Conservation (phyloP, 164 flowering plant genomes). For the Annona cherimola region DNA sequence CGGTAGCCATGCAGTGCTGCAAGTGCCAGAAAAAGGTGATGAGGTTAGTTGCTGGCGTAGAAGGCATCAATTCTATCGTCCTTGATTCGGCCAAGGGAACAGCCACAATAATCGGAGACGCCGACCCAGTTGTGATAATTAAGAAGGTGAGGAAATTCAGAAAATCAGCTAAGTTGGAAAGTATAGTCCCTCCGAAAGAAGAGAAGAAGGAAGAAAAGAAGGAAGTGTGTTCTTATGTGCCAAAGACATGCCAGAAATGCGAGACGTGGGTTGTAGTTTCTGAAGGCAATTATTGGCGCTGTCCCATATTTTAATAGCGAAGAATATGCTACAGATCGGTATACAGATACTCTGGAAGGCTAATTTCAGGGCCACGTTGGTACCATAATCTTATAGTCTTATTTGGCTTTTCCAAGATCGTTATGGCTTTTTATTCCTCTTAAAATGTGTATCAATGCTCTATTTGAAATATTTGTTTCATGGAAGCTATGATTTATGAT, state of each 20-base stretch:
- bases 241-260: conserved; percentile 43
- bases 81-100: conserved; percentile 48
- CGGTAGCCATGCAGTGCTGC: conserved; percentile 51
- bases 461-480: neutral
- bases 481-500: neutral
- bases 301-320: conserved; percentile 33
- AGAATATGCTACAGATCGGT: neutral
- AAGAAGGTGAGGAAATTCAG: conserved; percentile 45
- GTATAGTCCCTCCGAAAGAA: conserved; percentile 39
- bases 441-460: neutral
- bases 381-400: neutral
- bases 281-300: conserved; percentile 27
- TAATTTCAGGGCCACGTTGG: neutral
- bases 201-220: conserved; percentile 46
- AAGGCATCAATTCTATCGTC: conserved; percentile 51
- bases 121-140: conserved; percentile 47
- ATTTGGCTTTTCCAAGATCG: neutral
- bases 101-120: conserved; percentile 44
- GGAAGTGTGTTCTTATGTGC: conserved; percentile 17
- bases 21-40: conserved; percentile 57
- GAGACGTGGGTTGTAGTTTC: conserved; percentile 45
- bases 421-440: neutral
- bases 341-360: neutral
- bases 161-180: conserved; percentile 35
- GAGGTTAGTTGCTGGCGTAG: conserved; percentile 48